A percentile compares a stretch with the other conserved stretches of the same genome.
Conservation (phyloP, 768 basidiomycete species). For the Asterophora lycoperdoides region DNA sequence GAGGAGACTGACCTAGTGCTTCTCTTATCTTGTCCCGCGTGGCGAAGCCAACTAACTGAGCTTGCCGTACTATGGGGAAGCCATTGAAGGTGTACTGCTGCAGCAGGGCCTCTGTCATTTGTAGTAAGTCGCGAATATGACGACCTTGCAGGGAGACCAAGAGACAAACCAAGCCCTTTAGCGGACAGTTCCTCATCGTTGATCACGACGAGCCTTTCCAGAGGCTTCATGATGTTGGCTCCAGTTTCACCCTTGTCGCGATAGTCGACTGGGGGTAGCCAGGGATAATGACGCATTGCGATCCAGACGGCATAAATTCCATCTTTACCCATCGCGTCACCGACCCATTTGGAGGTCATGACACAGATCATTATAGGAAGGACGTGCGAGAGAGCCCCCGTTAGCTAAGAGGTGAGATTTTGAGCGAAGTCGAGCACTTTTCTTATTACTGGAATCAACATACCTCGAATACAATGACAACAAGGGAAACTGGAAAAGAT, state of each 20-base stretch:
- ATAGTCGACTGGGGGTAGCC: slow-evolving; percentile 63
- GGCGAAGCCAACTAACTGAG: slow-evolving; percentile 55
- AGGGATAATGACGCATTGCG: slow-evolving; percentile 64
- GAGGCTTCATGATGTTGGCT: slow-evolving; percentile 55
- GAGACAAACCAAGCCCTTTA: slow-evolving; percentile 40
- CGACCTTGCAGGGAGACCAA: neutral
- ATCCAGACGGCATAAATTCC: slow-evolving; percentile 75
- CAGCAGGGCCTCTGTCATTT: slow-evolving; percentile 35
- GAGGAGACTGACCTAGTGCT: slow-evolving; percentile 29
- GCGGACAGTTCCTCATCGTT: slow-evolving; percentile 46
- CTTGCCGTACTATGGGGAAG: slow-evolving; percentile 56
- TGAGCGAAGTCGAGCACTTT: neutral
- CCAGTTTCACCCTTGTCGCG: slow-evolving; percentile 63
- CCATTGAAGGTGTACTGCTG: slow-evolving; percentile 48
- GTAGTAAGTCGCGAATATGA: slow-evolving; percentile 2
- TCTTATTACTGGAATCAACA: neutral
- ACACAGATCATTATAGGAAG: slow-evolving; percentile 79
- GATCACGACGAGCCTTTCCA: slow-evolving; percentile 47
- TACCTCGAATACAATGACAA: slow-evolving; percentile 73
- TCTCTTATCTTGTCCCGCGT: slow-evolving; percentile 49
- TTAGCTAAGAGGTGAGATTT: slow-evolving; percentile 42
- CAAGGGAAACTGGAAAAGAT: slow-evolving; percentile 53
- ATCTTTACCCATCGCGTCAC: slow-evolving; percentile 63
- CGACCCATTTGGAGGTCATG: slow-evolving; percentile 75
- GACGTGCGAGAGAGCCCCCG: slow-evolving; percentile 76